phyloP scores from a whole-genome alignment of 2,329 filamentous ascomycete species.

The Dactylellina leptospora region DNA sequence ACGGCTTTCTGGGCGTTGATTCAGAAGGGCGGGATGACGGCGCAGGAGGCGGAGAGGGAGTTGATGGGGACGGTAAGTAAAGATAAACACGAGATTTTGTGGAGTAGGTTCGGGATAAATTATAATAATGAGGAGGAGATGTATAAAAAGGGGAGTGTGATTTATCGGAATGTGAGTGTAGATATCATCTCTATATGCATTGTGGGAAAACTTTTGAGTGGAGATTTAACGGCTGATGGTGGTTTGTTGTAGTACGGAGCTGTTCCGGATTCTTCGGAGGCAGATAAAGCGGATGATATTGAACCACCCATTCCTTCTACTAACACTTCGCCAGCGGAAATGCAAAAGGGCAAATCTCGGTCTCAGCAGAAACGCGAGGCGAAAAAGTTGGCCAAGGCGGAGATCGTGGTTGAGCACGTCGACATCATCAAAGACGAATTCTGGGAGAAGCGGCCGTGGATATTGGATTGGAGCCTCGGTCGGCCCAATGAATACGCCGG shows the following conservation, averaged over 20 bases:
- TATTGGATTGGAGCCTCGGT: conserved; percentile 66
- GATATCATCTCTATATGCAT: neutral
- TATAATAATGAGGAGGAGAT: conserved; percentile 97
- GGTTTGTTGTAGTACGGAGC: conserved; percentile 34
- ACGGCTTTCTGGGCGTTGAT: conserved; percentile 95
- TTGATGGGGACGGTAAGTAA: conserved; percentile 68
- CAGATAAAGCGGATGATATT: neutral
- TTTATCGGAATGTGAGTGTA: conserved; percentile 79
- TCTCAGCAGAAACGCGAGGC: conserved; percentile 81
- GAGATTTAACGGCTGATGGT: conserved; percentile 28
- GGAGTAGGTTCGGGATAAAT: conserved; percentile 87
- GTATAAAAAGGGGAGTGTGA: conserved; percentile 89
- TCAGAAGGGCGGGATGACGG: conserved; percentile 76
- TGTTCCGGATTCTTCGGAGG: conserved; percentile 58
- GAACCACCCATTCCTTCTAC: no score
- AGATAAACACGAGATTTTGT: conserved; percentile 97
- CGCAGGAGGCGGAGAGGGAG: conserved; percentile 80
- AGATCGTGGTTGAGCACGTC: conserved; percentile 81
- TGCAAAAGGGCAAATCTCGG: conserved; percentile 71
- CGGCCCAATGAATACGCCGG: conserved; percentile 49
- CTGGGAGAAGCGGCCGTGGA: conserved; percentile 87
- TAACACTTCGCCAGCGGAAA: conserved; percentile 43
- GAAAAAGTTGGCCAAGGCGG: conserved; percentile 81
- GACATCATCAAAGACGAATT: conserved; percentile 97
- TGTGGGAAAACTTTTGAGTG: conserved; percentile 7